Evolutionary conservation across 352 stramenopile genomes (phyloP), one percentile per base, ranked within the genome.

Genomic region (Phytophthora ohioensis): DNA sequence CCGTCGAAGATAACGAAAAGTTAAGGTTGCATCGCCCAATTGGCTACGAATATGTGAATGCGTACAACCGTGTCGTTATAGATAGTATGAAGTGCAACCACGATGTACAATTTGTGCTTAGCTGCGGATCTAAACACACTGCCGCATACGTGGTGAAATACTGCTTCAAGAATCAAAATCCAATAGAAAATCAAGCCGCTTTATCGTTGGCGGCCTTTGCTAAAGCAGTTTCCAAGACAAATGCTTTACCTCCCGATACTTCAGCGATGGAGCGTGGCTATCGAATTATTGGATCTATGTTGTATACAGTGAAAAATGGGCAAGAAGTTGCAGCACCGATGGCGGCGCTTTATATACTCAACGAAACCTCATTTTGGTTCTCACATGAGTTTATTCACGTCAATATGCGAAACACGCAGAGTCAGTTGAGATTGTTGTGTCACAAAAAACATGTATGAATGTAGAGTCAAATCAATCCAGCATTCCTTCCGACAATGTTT

Each of bases 11-110:
- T 2, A 57, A 39, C 0, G 15, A 15, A 3, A 45, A 43, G 0
- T 4, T 67, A 2, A 31, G 21, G 0, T 31, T 73, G 3, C 51
- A 73, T 42, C 65, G 58, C 0, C 38, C 58, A 1, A 39, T 69
- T 31, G 66, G 58, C 1, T 64, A 52, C 10, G 66, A 73, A 34
- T 79, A 73, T 43, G 66, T 79, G 0, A 73, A 79, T 9, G 5
- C 66, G 4, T 75, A 73, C 41, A 79, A 66, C 21, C 2, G 3
- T 0, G 41, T 55, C 0, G 7, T 74, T 3, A 48, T 74, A 47
- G 38, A 9, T 0, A 49, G 42, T 0, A 21, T 79, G 0, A 70
- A 67, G 36, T 75, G 66, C 46, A 75, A 79, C 30, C 71, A 75
- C 43, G 57, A 79, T 10, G 56, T 61, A 0, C 53, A 65, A 15